Base-by-base conservation (phyloP, 768 basidiomycete genomes). In the Tulasnella sp. region DNA sequence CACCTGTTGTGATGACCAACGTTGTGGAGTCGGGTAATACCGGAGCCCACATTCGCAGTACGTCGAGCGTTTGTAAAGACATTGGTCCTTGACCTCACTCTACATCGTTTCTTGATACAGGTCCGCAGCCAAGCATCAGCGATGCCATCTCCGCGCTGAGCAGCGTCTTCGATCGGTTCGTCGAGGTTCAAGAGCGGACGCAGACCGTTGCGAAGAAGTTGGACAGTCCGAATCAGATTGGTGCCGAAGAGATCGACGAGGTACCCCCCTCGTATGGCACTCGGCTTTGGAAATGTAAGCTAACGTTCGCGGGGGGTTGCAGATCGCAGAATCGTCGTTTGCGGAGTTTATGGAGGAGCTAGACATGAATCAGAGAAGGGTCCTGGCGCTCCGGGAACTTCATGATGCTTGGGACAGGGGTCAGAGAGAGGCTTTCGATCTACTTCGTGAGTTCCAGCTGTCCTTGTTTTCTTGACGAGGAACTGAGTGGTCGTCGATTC, bases 91-190 rank as follows among this genome's bases (percentile, higher is more conserved):
- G 72, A 19, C 29, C 11, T 69, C 29, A 39, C 19, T 19, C 4
- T 42, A 67, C 12, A 69, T 42, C 0, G 2, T 16, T 6, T 19
- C 36, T n/a, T n/a, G n/a, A n/a, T 11, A 17, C 74, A 91, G 92
- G 89, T 1, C 89, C 89, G 8, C 84, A 90, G 19, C 92, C 92
- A 11, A 90, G 89, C 0, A 81, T 94, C 3, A 89, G 90, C 3
- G 89, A 92, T 76, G 85, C 88, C 2, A 83, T 92, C 29, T 86
- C 89, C 67, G 86, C 89, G 0, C 80, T 93, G 59, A 84, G 86
- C 41, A 83, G 85, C 59, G 83, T 93, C 2, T 85, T 86, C 69
- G 83, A 81, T 8, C 88, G 90, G 74, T 85, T 95, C 2, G 78
- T 84, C 0, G 83, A 83, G 36, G 86, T 83, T 1, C 78, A 92